Evolutionary conservation across 192 early-diverging fungal genomes (phyloP).

Genomic region (Paraglomus brasilianum): DNA sequence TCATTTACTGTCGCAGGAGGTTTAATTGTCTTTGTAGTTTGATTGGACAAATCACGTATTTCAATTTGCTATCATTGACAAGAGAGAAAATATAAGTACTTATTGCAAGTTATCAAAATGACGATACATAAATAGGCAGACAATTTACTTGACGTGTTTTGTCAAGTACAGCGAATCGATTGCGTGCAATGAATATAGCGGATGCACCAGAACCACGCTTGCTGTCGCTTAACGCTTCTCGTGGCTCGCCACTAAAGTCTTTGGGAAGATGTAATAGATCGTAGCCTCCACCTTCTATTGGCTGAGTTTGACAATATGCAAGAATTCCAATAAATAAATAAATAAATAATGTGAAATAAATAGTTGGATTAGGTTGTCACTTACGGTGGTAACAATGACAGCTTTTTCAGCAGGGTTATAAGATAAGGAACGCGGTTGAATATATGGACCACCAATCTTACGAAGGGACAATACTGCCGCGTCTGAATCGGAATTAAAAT

Average conservation of each 20-base stretch:
- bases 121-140: not conserved
- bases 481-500: conserved; percentile 77
- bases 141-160: conserved; percentile 60
- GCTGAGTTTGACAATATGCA: conserved; percentile 34
- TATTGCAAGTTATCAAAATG: not conserved
- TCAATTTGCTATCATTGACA: conserved; percentile 55
- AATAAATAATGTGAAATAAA: not conserved
- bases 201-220: conserved; percentile 80
- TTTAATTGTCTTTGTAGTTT: conserved; percentile 87
- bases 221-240: conserved; percentile 60
- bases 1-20: conserved; percentile 74
- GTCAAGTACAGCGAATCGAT: conserved; percentile 96
- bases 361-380: conserved; percentile 12
- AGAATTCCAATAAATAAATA: conserved; percentile 2
- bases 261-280: conserved; percentile 87
- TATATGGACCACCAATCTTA: conserved; percentile 67
- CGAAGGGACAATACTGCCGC: conserved; percentile 77
- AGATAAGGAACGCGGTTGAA: conserved; percentile 79
- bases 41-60: conserved; percentile 86
- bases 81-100: not conserved
- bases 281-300: conserved; percentile 85
- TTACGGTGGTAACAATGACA: conserved; percentile 79
- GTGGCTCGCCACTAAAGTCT: conserved; percentile 61
- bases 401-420: conserved; percentile 95
- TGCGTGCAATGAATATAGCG: conserved; percentile 93